A percentile compares a stretch with the other conserved stretches of the same genome.
Conservation (phyloP, 441 rosid species). For the Hura crepitans region DNA sequence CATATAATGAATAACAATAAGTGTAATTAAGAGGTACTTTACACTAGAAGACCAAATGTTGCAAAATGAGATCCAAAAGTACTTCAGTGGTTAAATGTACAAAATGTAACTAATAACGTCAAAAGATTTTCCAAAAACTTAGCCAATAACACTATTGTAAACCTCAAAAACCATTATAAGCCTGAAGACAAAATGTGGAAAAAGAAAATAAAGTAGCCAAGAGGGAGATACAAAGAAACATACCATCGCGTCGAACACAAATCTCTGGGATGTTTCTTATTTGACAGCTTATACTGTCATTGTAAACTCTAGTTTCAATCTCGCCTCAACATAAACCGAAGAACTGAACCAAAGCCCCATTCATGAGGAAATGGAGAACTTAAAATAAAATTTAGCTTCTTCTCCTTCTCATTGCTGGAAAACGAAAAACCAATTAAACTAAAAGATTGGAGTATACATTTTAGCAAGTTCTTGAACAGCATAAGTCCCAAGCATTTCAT, state of each 20-base stretch:
- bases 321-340: slow-evolving; percentile 88
- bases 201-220: slow-evolving; percentile 1
- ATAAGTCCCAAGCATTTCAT: slow-evolving; percentile 63
- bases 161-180: neutral
- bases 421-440: neutral
- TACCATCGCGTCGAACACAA: slow-evolving; percentile 85
- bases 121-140: neutral
- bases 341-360: slow-evolving; percentile 51
- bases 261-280: slow-evolving; percentile 85
- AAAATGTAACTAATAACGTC: neutral
- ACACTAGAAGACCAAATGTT: neutral
- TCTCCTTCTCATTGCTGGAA: neutral
- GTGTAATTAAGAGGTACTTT: neutral
- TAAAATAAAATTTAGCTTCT: slow-evolving; percentile 4
- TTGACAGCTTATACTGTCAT: slow-evolving; percentile 85
- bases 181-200: neutral
- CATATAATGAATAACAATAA: neutral
- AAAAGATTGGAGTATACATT: slow-evolving; percentile 41
- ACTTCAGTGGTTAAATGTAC: neutral
- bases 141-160: neutral
- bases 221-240: slow-evolving; percentile 5
- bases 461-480: slow-evolving; percentile 76
- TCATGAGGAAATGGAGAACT: slow-evolving; percentile 12
- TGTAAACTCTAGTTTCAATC: slow-evolving; percentile 83
- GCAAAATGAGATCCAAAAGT: neutral